Evolutionary conservation across 2,329 filamentous ascomycete species (phyloP).

Genomic region (Ascochyta clinopodiicola): DNA sequence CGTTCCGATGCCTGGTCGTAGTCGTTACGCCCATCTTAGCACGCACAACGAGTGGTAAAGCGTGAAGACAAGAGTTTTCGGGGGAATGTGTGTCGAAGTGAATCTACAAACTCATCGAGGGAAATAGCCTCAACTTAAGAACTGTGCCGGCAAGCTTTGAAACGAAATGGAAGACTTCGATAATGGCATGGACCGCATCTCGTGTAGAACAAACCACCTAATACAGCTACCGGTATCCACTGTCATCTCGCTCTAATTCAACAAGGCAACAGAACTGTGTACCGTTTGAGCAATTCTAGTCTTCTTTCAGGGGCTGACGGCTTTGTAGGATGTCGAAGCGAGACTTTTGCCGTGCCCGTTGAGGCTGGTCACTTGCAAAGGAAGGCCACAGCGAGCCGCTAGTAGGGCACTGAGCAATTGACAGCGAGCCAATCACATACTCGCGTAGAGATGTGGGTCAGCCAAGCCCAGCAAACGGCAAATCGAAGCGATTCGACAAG

Average conservation of each 20-base stretch:
- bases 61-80: not conserved
- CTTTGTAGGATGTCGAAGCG: not conserved
- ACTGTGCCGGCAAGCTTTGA: not conserved
- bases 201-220: not conserved
- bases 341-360: not conserved
- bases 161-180: not conserved
- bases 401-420: not conserved
- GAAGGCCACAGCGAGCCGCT: slow-evolving; percentile 11
- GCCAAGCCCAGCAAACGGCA: not conserved
- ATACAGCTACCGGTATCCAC: not conserved
- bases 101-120: not conserved
- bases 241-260: not conserved
- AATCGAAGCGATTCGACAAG: slow-evolving; percentile 2
- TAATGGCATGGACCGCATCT: not conserved
- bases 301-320: not conserved
- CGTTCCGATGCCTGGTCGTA: not conserved
- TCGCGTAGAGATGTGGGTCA: not conserved
- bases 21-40: slow-evolving; percentile 6
- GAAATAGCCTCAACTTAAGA: not conserved
- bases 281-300: not conserved
- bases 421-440: slow-evolving; percentile 14
- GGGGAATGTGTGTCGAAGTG: not conserved
- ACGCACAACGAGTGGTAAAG: not conserved
- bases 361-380: not conserved
- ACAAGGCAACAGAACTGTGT: not conserved